These are phyloP conservation scores for Cinnamomum micranthum DNA, from an alignment of 164 flowering plant genomes.

Conservation along the genomic window DNA sequence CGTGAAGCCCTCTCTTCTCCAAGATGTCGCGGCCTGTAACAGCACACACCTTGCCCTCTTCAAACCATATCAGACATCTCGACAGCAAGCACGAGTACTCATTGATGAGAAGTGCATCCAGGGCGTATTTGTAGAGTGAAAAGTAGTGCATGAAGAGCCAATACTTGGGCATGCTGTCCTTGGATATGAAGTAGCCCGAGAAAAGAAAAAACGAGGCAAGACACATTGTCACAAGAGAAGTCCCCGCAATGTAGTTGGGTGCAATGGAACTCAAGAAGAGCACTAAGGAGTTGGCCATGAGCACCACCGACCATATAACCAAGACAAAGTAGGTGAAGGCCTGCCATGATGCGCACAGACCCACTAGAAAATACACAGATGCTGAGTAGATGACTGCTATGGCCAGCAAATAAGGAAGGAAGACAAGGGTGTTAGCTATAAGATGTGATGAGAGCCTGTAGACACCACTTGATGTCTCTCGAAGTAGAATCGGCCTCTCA, in stretches of 20 bases:
- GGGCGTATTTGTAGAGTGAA: slow-evolving; percentile 87
- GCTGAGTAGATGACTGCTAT: slow-evolving; percentile 66
- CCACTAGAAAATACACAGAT: slow-evolving; percentile 81
- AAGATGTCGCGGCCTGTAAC: slow-evolving; percentile 69
- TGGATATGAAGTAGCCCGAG: slow-evolving; percentile 92
- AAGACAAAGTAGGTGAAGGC: slow-evolving; percentile 76
- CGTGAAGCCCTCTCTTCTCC: slow-evolving; percentile 68
- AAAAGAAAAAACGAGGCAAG: slow-evolving; percentile 84
- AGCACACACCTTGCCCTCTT: slow-evolving; percentile 51
- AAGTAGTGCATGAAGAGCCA: slow-evolving; percentile 88
- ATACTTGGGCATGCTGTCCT: slow-evolving; percentile 72
- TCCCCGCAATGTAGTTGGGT: slow-evolving; percentile 86
- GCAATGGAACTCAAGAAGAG: slow-evolving; percentile 85
- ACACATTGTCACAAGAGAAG: slow-evolving; percentile 62
- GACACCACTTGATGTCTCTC: slow-evolving; percentile 84
- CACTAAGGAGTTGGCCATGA: slow-evolving; percentile 92
- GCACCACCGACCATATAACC: slow-evolving; percentile 73
- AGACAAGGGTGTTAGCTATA: slow-evolving; percentile 84
- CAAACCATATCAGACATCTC: slow-evolving; percentile 71
- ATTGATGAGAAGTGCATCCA: slow-evolving; percentile 80
- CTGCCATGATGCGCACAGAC: slow-evolving; percentile 69
- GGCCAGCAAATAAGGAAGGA: slow-evolving; percentile 73
- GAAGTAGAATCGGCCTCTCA: slow-evolving; percentile 72
- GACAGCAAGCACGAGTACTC: slow-evolving; percentile 75
- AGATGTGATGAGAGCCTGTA: slow-evolving; percentile 81